These are phyloP conservation scores for Barbarea vulgaris DNA, from an alignment of 345 rosid genomes.

Conservation along the genomic window DNA sequence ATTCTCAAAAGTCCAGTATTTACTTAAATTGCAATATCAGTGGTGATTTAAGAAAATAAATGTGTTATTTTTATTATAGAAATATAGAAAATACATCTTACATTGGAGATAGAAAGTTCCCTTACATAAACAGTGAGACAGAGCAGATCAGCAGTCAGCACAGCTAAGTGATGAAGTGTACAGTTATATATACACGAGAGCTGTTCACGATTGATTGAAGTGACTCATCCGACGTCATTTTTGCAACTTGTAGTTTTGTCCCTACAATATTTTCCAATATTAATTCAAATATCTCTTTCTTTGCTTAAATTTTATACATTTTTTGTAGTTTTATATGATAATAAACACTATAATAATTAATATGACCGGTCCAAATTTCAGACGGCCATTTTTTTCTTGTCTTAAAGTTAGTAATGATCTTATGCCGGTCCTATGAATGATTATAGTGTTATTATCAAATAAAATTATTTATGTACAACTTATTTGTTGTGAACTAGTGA, in stretches of 20 bases:
- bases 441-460: neutral
- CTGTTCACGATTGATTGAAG: conserved; percentile 33
- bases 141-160: conserved; percentile 29
- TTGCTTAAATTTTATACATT: neutral
- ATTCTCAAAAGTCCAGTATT: neutral
- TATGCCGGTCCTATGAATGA: neutral
- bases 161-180: conserved; percentile 22
- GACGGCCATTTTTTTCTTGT: neutral
- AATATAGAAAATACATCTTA: neutral
- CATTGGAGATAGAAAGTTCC: conserved; percentile 19
- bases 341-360: neutral
- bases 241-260: conserved; percentile 2
- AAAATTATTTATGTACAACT: neutral
- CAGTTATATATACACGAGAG: conserved; percentile 1
- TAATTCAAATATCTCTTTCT: neutral
- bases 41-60: neutral
- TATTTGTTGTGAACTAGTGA: neutral
- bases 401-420: neutral
- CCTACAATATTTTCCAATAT: neutral
- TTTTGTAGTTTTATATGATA: too few species aligned
- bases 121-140: conserved; percentile 30
- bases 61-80: neutral
- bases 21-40: neutral
- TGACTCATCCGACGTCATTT: conserved; percentile 24
- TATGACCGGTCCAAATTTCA: neutral